Evolutionary conservation across 371 early-diverging fungal genomes (phyloP).

Genomic region (Smittium mucronatum): DNA sequence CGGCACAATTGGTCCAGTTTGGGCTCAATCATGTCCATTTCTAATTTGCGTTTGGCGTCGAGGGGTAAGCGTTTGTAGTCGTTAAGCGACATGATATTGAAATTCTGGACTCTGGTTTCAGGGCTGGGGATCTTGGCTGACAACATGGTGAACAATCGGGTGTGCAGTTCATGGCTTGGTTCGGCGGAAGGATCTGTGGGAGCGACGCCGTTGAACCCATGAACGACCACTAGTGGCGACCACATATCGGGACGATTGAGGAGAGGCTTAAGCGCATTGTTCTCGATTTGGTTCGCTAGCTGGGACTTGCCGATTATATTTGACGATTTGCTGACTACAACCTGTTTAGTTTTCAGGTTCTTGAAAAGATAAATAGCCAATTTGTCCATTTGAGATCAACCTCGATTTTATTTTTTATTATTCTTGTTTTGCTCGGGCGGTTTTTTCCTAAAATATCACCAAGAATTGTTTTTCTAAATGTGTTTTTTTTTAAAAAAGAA

Average conservation of each 20-base stretch:
- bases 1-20: constrained; percentile 30
- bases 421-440: background rate
- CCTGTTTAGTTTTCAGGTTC: constrained; percentile 28
- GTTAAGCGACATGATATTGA: background rate
- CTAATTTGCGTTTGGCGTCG: constrained; percentile 16
- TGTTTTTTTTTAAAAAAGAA: too few species aligned
- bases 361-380: constrained; percentile 25
- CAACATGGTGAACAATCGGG: constrained; percentile 4
- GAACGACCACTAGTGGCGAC: constrained; percentile 26
- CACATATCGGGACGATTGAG: constrained; percentile 29
- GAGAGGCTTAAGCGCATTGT: constrained; percentile 19
- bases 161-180: constrained; percentile 12
- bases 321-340: constrained; percentile 15
- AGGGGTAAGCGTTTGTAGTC: constrained; percentile 12
- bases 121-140: background rate
- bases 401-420: constrained; percentile 17
- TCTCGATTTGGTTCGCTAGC: constrained; percentile 17
- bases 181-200: constrained; percentile 15
- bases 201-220: constrained; percentile 17
- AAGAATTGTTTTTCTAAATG: background rate
- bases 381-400: constrained; percentile 1
- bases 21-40: constrained; percentile 22
- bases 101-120: background rate
- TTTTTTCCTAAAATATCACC: background rate
- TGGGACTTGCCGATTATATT: background rate